A percentile compares a stretch with the other conserved stretches of the same genome.
These are phyloP conservation scores for Dendrocalamus latiflorus DNA, from an alignment of 202 grass and related monocot genomes.

Conservation along the genomic window DNA sequence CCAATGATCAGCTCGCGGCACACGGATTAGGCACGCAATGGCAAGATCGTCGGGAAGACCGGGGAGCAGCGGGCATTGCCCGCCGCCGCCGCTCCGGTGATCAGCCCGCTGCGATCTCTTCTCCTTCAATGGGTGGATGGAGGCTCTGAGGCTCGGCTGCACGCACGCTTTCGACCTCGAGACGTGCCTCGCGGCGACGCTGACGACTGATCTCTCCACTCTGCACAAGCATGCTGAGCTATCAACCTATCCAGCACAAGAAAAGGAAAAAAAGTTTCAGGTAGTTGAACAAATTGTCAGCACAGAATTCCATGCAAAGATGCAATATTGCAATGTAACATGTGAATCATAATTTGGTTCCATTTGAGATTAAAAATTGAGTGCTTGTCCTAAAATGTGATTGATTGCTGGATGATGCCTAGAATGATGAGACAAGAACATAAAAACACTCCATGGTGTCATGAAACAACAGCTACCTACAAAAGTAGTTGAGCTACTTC, in stretches of 20 bases:
- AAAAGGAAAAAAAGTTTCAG: background rate
- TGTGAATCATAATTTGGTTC: background rate
- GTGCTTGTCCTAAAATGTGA: background rate
- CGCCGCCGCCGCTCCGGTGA: constrained; percentile 1
- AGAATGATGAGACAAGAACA: constrained; percentile 30
- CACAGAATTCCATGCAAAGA: background rate
- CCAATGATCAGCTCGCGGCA: constrained; percentile 55
- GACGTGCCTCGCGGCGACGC: constrained; percentile 31
- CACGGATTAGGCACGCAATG: constrained; percentile 66
- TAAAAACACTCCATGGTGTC: constrained; percentile 16
- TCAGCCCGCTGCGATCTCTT: constrained; percentile 17
- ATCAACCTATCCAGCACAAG: constrained; percentile 56
- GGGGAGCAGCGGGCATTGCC: constrained; percentile 48
- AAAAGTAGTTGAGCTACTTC: constrained; percentile 41
- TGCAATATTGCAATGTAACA: background rate
- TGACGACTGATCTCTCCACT: constrained; percentile 38
- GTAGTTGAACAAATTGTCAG: background rate
- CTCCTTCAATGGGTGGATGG: constrained; percentile 67
- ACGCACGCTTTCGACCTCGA: constrained; percentile 42
- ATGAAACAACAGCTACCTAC: constrained; percentile 23
- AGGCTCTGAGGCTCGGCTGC: constrained; percentile 48
- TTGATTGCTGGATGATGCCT: constrained; percentile 10
- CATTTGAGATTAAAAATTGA: background rate
- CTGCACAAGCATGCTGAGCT: constrained; percentile 64
- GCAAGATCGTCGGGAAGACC: constrained; percentile 80